Evolutionary conservation across 768 basidiomycete genomes (phyloP).

Genomic region (Leccinum variicolor): DNA sequence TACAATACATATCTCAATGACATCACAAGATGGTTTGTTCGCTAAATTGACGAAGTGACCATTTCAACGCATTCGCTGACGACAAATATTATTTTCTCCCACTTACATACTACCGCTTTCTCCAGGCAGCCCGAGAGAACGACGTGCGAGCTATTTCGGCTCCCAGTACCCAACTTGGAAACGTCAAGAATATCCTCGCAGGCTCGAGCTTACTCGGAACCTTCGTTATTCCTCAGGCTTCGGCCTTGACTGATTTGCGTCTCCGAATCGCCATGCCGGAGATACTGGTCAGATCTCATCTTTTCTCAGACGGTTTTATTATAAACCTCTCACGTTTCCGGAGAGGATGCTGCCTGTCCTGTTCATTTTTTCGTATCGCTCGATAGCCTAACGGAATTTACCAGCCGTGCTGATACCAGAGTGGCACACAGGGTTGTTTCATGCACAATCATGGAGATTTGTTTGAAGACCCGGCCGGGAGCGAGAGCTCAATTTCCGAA

Average conservation of each 20-base stretch:
- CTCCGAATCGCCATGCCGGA: constrained; percentile 17
- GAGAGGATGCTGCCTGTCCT: constrained; percentile 49
- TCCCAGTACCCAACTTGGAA: constrained; percentile 19
- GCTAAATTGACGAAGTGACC: neutral
- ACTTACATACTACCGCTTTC: no score
- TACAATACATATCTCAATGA: neutral
- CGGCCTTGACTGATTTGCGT: constrained; percentile 16
- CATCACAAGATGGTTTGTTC: neutral
- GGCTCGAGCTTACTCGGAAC: constrained; percentile 39
- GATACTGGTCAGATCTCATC: constrained; percentile 38
- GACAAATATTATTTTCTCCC: no score
- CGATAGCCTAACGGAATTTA: constrained; percentile 45
- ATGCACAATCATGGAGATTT: constrained; percentile 45
- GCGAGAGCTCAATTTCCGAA: constrained; percentile 40
- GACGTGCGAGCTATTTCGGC: constrained; percentile 11
- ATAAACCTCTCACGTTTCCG: constrained; percentile 49
- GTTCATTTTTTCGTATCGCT: constrained; percentile 52
- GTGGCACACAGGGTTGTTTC: neutral
- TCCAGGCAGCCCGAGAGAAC: neutral
- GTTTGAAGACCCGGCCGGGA: constrained; percentile 33
- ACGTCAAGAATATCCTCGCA: constrained; percentile 47
- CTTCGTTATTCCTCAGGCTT: constrained; percentile 43
- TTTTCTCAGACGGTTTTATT: constrained; percentile 47
- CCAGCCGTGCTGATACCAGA: neutral
- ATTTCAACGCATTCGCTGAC: no score